Evolutionary conservation across 164 flowering plant species (phyloP).

Genomic region (Santalum album): DNA sequence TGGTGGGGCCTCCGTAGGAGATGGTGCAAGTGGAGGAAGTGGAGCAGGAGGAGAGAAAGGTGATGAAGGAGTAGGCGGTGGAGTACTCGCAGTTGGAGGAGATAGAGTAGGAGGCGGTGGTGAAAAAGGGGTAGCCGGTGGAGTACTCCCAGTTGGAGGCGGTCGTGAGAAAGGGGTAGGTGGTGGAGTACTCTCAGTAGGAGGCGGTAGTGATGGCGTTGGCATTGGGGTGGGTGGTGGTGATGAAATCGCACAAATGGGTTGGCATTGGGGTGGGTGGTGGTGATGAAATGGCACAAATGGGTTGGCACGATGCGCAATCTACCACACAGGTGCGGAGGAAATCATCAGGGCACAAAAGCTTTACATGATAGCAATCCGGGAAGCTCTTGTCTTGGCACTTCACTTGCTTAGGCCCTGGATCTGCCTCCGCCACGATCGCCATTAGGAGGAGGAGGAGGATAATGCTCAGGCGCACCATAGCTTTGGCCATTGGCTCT

Average conservation of each 20-base stretch:
- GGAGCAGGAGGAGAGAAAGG: conserved; percentile 1
- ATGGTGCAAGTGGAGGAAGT: conserved; percentile 4
- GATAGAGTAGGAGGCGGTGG: not conserved
- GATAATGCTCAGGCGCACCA: not conserved
- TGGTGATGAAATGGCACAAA: conserved; percentile 9
- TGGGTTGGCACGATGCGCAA: conserved; percentile 25
- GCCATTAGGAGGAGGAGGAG: conserved; percentile 13
- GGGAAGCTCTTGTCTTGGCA: conserved; percentile 25
- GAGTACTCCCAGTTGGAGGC: not conserved
- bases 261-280: not conserved
- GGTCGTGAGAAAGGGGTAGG: not conserved
- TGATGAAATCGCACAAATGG: conserved; percentile 1
- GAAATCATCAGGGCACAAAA: conserved; percentile 36
- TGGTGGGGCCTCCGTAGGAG: not conserved
- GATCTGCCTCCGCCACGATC: conserved; percentile 17
- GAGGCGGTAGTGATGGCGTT: not conserved
- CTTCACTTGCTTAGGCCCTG: conserved; percentile 29
- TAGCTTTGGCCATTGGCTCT: conserved; percentile 9
- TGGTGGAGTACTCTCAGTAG: conserved; percentile 3
- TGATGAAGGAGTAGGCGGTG: not conserved
- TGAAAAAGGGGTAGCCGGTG: conserved; percentile 3
- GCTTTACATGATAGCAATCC: conserved; percentile 29
- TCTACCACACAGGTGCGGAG: conserved; percentile 24
- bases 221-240: not conserved
- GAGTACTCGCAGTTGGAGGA: not conserved